phyloP scores from a whole-genome alignment of 768 basidiomycete species.

The Rhizopogon salebrosus region DNA sequence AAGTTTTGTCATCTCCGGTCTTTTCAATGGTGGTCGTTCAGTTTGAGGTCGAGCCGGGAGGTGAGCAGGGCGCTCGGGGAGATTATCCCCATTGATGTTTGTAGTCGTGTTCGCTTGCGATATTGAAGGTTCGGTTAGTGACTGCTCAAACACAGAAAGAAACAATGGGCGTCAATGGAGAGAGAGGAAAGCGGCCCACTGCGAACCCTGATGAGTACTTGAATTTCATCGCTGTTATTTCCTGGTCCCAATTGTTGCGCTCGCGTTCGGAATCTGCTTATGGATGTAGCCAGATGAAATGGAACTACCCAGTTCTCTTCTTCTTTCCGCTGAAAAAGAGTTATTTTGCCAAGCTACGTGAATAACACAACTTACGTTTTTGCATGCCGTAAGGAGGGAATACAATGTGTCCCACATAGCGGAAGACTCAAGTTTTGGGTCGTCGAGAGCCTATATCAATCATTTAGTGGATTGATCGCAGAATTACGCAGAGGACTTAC shows the following conservation, averaged over 20 bases:
- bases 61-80: slow-evolving; percentile 20
- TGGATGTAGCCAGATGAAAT: slow-evolving; percentile 30
- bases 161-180: slow-evolving; percentile 33
- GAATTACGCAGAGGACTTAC: slow-evolving; percentile 22
- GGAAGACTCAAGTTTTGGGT: slow-evolving; percentile 19
- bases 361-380: slow-evolving; percentile 17
- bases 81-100: slow-evolving; percentile 9
- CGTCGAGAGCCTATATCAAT: slow-evolving; percentile 12
- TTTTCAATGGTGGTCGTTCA: slow-evolving; percentile 9
- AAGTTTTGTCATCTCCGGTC: slow-evolving; percentile 12
- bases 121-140: slow-evolving; percentile 21
- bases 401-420: slow-evolving; percentile 21
- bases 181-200: slow-evolving; percentile 35
- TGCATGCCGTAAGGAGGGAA: slow-evolving; percentile 16
- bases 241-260: slow-evolving; percentile 16
- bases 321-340: slow-evolving; percentile 36
- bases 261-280: slow-evolving; percentile 28
- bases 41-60: slow-evolving; percentile 19
- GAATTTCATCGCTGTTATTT: slow-evolving; percentile 27
- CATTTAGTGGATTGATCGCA: slow-evolving; percentile 3
- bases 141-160: slow-evolving; percentile 42
- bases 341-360: slow-evolving; percentile 16
- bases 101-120: slow-evolving; percentile 11
- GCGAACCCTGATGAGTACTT: slow-evolving; percentile 54
- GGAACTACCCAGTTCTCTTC: slow-evolving; percentile 39